Evolutionary conservation across 495 filamentous ascomycete genomes (phyloP), one percentile per base, ranked within the genome.

Genomic region (Copromyces sp.): DNA sequence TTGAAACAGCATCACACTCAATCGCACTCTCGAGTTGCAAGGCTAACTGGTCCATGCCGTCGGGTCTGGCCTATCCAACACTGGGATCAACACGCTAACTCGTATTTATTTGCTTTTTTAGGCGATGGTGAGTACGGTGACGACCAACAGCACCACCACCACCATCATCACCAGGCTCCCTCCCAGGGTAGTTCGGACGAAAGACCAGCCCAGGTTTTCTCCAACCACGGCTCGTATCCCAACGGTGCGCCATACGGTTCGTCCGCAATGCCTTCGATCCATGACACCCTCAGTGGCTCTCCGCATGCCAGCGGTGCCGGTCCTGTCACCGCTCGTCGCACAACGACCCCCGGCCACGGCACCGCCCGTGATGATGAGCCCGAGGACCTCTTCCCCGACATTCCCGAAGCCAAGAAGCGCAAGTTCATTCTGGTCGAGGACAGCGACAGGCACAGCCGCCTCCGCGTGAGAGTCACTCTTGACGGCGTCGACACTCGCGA

Each of bases 371-470:
- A 84, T 6, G 84, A 85, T 39, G 80, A 82, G 61, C 89, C 88
- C 24, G 86, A 87, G 7, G 88, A 89, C 11, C 86, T 99, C 17
- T 98, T 97, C 80, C 91, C 93, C 69, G 90, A 93, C 69, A 86
- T 97, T 35, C 95, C 95, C 2, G 92, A 93, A 70, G 89, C 89
- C 70, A 97, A 96, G 81, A 92, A 91, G 70, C 91, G 94, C 75
- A 99, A 97, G 80, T 98, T 98, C 80, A 97, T 99, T 75, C 88
- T 97, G 4, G 94, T 99, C 32, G 93, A 97, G 73, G 95, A 98
- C 80, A 87, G 86, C 17, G 91, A 92, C 69, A 90, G 93, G 68
- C 89, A 89, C 47, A 86, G 86, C 39, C 90, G 94, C 68, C 89
- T 97, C 9, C 89, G 95, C 7, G 94, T 98, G 44, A 90, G 93